Base-by-base conservation (phyloP, 2,329 filamentous ascomycete genomes). In the Leptoxyphium fumago region DNA sequence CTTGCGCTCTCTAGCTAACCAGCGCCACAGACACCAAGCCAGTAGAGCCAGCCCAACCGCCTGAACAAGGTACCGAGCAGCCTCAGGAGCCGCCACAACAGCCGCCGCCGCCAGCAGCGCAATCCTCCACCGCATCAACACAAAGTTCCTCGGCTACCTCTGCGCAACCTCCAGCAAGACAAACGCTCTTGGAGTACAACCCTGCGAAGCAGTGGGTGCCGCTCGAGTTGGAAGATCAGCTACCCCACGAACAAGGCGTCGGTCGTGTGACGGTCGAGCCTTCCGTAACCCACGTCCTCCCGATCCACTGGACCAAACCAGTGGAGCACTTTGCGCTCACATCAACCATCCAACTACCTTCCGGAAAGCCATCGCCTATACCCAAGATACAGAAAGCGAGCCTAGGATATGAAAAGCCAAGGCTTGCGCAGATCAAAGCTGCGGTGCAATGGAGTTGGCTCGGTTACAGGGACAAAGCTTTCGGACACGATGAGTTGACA, bases 401-500 rank as follows among this genome's bases (percentile, higher is more conserved):
- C 0, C 64, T 71, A 7, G 79, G 75, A 54, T 69, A 71, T 40
- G 76, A 77, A 52, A 62, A 79, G 47, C 63, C 74, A 42, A 79
- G 84, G 45, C 72, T 82, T 46, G 68, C 70, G 8, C 67, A 72
- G 32, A 80, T 96, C 59, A 85, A 79, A 59, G 70, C 74, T 5
- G 82, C 87, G 46, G 84, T 93, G 61, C 67, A 75, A 54, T 80
- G 80, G 53, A 79, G 85, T 0, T 96, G 91, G 89, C 64, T 69
- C 3, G 85, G 84, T 30, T 96, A 96, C 65, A 82, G 75, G 56
- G 70, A 77, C 48, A 72, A 79, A 54, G 89, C 88, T 10, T 91
- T 84, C 77, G 75, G 80, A 48, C 84, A 93, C 53, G 91, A 96
- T 57, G 91, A 96, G 65, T 65, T 96, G 13, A 73, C 67, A 39